These are phyloP conservation scores for Ophiostoma australiae DNA, from an alignment of 2,329 filamentous ascomycete genomes.

Conservation along the genomic window DNA sequence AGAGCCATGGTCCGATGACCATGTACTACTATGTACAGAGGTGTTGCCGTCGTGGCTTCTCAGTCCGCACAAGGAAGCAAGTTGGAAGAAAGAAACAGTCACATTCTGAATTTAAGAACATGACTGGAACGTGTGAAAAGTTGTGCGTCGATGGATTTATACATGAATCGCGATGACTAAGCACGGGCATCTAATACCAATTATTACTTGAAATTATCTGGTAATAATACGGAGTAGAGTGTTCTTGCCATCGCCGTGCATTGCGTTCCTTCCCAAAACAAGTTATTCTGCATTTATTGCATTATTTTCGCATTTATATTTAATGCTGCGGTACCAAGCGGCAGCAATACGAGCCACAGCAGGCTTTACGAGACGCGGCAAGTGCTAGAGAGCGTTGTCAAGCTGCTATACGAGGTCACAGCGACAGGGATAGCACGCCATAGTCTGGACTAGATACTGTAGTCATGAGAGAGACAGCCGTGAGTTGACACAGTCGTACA, in stretches of 20 bases:
- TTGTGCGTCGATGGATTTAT: too few relatives aligned
- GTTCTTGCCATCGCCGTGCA: background rate
- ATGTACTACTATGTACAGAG: background rate
- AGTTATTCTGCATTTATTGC: background rate
- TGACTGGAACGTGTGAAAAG: too few relatives aligned
- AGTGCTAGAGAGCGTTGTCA: background rate
- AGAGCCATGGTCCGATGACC: background rate
- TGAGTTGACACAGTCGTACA: background rate
- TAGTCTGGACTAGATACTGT: too few relatives aligned
- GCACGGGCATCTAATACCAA: background rate
- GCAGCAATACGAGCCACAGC: constrained; percentile 4
- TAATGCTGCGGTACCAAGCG: background rate
- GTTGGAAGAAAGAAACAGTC: too few relatives aligned
- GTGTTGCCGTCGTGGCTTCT: background rate
- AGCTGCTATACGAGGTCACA: constrained; percentile 8
- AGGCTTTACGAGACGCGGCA: background rate
- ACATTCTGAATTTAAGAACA: too few relatives aligned
- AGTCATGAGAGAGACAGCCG: background rate
- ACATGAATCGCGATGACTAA: background rate
- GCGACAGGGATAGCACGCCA: background rate
- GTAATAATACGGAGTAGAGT: too few relatives aligned
- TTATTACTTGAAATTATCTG: too few relatives aligned
- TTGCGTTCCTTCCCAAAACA: background rate
- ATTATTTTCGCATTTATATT: background rate
- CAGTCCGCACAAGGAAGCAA: background rate